Evolutionary conservation across 352 stramenopile genomes (phyloP), one percentile per base, ranked within the genome.

Genomic region (Phytophthora palmivora): DNA sequence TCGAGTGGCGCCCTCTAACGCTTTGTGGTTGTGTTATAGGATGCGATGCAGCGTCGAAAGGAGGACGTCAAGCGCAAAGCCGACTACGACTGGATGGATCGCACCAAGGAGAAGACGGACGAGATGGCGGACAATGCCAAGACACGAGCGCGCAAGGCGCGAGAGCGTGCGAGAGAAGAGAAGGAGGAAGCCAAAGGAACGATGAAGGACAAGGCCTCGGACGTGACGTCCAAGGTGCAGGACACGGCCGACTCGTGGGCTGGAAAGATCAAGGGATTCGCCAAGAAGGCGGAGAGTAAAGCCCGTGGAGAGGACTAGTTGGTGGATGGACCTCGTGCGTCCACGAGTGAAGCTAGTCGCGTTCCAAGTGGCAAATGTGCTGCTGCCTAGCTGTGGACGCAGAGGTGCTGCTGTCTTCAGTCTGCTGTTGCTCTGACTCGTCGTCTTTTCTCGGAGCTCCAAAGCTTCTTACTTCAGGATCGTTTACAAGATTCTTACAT

Each of bases 81-180:
- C 6, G 65, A 77, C 19, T 42, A 74, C 48, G 70, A 60, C 37
- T 89, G 82, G 82, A 88, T 89, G 76, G 82, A 89, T 36, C 68
- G 71, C 44, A 53, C 71, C 26, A 75, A 79, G 28, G 56, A 85
- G 7, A 75, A 73, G 52, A 39, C 64, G 39, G 62, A 83, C 28
- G 56, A 74, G 12, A 11, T 57, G 44, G 61, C 72, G 2, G 50
- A 52, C 19, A 63, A 73, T 10, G 65, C 59, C 16, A 79, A 77
- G 33, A 60, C 58, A 9, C 66, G 64, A 5, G 74, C 47, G 2
- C 58, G 71, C n/a, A 57, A 74, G 30, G 65, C 61, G 0, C 49
- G 55, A 3, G 58, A 80, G 9, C 74, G 63, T 14, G 60, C 58
- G 11, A 16, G 22, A 2, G 41, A 77, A 33, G 69, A 70, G 44